Base-by-base conservation (phyloP, 176 grass and related monocot species). In the Oropetium thomaeum region DNA sequence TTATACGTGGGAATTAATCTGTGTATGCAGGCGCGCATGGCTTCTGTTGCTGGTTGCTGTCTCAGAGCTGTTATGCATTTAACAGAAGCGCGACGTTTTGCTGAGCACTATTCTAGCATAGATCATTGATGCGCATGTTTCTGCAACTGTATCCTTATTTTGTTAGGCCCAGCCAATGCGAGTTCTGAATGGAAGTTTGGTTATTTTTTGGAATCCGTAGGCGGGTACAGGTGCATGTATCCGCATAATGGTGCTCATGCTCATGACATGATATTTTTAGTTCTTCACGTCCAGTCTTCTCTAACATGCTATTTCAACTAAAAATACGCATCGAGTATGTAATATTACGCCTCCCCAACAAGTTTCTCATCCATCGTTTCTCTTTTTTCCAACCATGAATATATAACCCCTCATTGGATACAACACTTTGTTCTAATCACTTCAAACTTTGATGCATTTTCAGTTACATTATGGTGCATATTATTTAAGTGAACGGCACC, bases 11-110 rank as follows among this genome's bases (percentile, higher is more conserved):
- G 51, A 62, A 66, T 78, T 37, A n/a, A 49, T 45, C 79, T 49
- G 32, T 29, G 10, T 23, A 45, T 31, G n/a, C n/a, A n/a, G n/a
- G n/a, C n/a, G 51, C 14, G 42, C 69, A 7, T 60, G 23, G 33
- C 14, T 69, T 10, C 71, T 68, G 4, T 34, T 51, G 62, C 53
- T 74, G 52, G 10, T 78, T 62, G 40, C 16, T 74, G 74, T n/a
- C 32, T 43, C 0, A 2, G 30, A 17, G 7, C 42, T 2, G 53
- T 73, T 62, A 3, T 63, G 25, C 75, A 67, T 74, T 74, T 35
- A 34, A 47, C 44, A 54, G 1, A 44, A 75, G 69, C 43, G 23
- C 44, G 41, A 44, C 53, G 51, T 52, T 22, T 22, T 19, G 49
- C 8, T 22, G 49, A 19, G 22, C 7, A 23, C 2, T 52, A 52